Conservation (phyloP, 2,329 filamentous ascomycete species). For the Xylaria sp. region DNA sequence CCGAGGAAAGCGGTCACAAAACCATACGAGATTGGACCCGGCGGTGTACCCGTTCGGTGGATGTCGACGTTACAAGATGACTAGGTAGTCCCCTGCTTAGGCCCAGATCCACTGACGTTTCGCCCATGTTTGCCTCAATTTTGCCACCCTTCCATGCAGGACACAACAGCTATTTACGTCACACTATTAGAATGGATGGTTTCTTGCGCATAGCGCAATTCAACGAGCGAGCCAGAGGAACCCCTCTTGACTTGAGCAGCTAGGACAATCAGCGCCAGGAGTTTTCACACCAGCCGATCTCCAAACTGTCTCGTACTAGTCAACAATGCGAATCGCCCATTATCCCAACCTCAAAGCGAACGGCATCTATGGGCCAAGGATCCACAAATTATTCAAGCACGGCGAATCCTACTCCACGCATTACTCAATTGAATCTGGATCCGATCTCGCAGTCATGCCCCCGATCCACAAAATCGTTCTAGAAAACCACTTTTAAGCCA, state of each 20-base stretch:
- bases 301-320: background rate
- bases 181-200: background rate
- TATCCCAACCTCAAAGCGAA: background rate
- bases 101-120: background rate
- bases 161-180: background rate
- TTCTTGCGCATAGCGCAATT: background rate
- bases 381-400: background rate
- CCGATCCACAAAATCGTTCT: conserved; percentile 18
- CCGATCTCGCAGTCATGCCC: conserved; percentile 16
- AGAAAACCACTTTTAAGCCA: conserved; percentile 1
- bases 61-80: conserved; percentile 46
- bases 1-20: conserved; percentile 61
- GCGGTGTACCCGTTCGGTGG: conserved; percentile 67
- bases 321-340: background rate
- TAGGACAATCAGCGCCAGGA: too few species aligned
- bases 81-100: conserved; percentile 9
- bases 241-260: too few species aligned
- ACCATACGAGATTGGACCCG: conserved; percentile 60
- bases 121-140: background rate
- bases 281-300: background rate
- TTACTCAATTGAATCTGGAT: conserved; percentile 9
- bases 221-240: background rate
- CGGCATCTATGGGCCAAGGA: background rate
- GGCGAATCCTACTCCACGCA: conserved; percentile 10
- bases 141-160: conserved; percentile 17